Evolutionary conservation across 73 alveolate species (phyloP).

Genomic region (Tetrahymena borealis): DNA sequence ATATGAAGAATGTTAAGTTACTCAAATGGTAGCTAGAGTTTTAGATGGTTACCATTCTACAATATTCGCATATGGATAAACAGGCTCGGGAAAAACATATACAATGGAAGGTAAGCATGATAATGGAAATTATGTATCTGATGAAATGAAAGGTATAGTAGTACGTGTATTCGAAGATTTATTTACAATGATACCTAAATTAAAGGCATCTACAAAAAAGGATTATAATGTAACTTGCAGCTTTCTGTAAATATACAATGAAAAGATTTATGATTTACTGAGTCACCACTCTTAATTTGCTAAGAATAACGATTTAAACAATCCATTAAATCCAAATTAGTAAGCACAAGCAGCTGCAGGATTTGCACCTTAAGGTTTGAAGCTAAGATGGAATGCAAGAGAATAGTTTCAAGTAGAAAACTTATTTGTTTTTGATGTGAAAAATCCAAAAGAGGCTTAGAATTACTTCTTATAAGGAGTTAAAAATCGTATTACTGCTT

Average conservation of each 20-base stretch:
- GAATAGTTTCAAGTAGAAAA: slow-evolving; percentile 73
- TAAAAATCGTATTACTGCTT: slow-evolving; percentile 86
- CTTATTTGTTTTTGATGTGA: slow-evolving; percentile 59
- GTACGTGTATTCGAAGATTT: slow-evolving; percentile 10
- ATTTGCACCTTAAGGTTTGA: slow-evolving; percentile 23
- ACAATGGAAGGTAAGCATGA: slow-evolving; percentile 89
- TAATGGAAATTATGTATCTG: slow-evolving; percentile 17
- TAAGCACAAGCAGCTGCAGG: slow-evolving; percentile 11
- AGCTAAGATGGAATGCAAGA: slow-evolving; percentile 71
- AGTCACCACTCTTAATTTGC: slow-evolving; percentile 25
- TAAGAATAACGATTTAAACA: not conserved
- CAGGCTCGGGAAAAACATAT: slow-evolving; percentile 95
- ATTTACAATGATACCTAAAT: slow-evolving; percentile 33
- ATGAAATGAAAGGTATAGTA: slow-evolving; percentile 1
- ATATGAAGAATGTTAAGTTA: slow-evolving; percentile 58
- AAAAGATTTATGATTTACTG: slow-evolving; percentile 76
- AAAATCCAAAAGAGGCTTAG: slow-evolving; percentile 63
- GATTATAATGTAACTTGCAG: slow-evolving; percentile 57
- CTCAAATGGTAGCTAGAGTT: slow-evolving; percentile 60
- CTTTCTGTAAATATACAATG: slow-evolving; percentile 73
- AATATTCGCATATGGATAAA: slow-evolving; percentile 90
- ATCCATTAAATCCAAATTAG: not conserved
- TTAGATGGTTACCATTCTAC: slow-evolving; percentile 92
- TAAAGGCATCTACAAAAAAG: not conserved
- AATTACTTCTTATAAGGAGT: slow-evolving; percentile 69